phyloP scores from a whole-genome alignment of 495 filamentous ascomycete genomes.

The Thermochaetoides thermophila region DNA sequence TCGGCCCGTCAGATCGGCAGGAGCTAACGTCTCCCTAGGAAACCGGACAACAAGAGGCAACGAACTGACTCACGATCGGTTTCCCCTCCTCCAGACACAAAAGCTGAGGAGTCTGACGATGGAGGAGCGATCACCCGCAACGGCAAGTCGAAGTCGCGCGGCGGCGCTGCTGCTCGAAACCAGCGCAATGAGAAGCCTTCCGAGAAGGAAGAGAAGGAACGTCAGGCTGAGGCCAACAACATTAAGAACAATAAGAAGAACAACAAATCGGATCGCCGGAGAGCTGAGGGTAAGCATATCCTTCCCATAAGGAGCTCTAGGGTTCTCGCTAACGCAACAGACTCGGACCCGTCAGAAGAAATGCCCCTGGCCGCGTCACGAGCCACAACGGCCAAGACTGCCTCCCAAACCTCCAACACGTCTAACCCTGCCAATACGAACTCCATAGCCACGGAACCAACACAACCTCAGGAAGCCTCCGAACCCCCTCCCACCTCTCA shows the following conservation, averaged over 20 bases:
- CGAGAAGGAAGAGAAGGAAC: constrained; percentile 52
- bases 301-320: constrained; percentile 8
- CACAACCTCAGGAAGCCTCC: constrained; percentile 6
- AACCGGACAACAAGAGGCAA: constrained; percentile 40
- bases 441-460: constrained; percentile 17
- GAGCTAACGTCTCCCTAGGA: constrained; percentile 20
- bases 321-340: constrained; percentile 23
- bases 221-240: constrained; percentile 51
- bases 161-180: constrained; percentile 41
- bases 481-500: constrained; percentile 17
- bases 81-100: constrained; percentile 33
- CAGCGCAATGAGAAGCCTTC: constrained; percentile 52
- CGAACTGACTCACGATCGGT: constrained; percentile 63
- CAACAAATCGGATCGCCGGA: constrained; percentile 53
- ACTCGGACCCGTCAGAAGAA: constrained; percentile 48
- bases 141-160: constrained; percentile 42
- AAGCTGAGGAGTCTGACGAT: constrained; percentile 54
- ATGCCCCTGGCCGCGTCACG: constrained; percentile 33
- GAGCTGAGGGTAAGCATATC: constrained; percentile 50
- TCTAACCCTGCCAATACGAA: constrained; percentile 8
- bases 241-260: constrained; percentile 67
- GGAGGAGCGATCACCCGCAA: constrained; percentile 37
- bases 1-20: background rate
- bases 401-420: constrained; percentile 8
- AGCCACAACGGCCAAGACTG: constrained; percentile 19